Base-by-base conservation (phyloP, 106 monocot species). In the Xerophyta viscosa region DNA sequence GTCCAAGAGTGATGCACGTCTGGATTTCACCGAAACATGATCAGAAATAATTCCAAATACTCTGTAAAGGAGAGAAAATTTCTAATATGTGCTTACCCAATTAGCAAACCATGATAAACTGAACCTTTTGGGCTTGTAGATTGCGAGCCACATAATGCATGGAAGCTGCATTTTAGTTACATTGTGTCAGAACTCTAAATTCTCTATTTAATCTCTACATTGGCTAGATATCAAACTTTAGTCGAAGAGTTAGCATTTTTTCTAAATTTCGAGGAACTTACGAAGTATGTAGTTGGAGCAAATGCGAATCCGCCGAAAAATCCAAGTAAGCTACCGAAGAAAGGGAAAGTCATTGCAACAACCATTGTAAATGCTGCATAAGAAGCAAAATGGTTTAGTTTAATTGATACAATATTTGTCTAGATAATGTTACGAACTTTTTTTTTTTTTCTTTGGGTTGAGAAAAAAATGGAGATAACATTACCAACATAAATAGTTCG, bases 81-180 rank as follows among this genome's bases (percentile, higher is more conserved):
- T n/a, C n/a, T n/a, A n/a, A n/a, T n/a, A n/a, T n/a, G n/a, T 18
- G 10, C 69, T 48, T 69, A 79, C 79, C 73, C 73, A 73, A 39
- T 79, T 79, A 3, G 58, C 25, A 10, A 65, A 53, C 80, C 86
- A 80, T 19, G 86, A 80, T 13, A 86, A 67, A 52, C 80, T 64
- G 15, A 65, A 77, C 46, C 20, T 80, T 48, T 51, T 80, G 0
- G 86, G 86, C 66, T 77, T 80, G 43, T 73, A 63, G 46, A 86
- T 66, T 14, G 48, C 52, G n/a, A 86, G 86, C 86, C 86, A 86
- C 72, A 86, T 80, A 28, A 86, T 66, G 61, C 86, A 80, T 33
- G 86, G 80, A 54, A 86, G 64, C 86, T 80, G 68, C 26, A 20
- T 21, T n/a, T n/a, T n/a, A n/a, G n/a, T n/a, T n/a, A 53, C 18